Base-by-base conservation (phyloP, 2,329 filamentous ascomycete genomes). In the Colletotrichum chlorophyti region DNA sequence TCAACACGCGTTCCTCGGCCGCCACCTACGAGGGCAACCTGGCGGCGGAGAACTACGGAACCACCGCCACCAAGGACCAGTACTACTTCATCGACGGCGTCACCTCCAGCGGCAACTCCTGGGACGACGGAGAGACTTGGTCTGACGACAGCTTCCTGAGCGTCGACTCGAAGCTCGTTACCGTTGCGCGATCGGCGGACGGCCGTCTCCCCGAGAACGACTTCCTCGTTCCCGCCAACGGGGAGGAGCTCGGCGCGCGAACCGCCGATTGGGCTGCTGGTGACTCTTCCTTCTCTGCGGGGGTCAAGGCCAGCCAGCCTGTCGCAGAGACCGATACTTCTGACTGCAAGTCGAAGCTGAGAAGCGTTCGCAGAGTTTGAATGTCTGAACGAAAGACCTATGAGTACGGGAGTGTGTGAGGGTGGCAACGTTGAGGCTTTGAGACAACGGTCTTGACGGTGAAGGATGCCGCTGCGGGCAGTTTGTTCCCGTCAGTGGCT, bases 1-100 rank as follows among this genome's bases (percentile, higher is more conserved):
- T 74, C 65, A 66, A 72, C 41, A 70, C 76, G 64, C 66, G 66
- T 27, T 71, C 67, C 11, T 46, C 50, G 31, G 17, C 19, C 10
- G 57, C 50, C 23, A 54, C 50, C 8, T 54, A 50, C 40, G 14
- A 14, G n/a, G 27, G 21, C 43, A 54, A 50, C 38, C 37, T 54
- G n/a, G 57, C 45, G 11, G 57, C 50, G 15, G 43, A 41, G 35
- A 50, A 50, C 38, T 31, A 14, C 38, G 50, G 38, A n/a, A 45
- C 50, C 26, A 45, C 45, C 15, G 41, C 29, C 50, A 32, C 31
- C 8, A n/a, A 35, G 5, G 37, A 38, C 24, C 38, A 59, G 38
- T 32, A 50, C 17, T 45, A 40, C 26, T 48, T 46, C 11, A 23
- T 45, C 11, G 12, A 24, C 24, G 15, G 49, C 8, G 40, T 42